Conservation (phyloP, 768 basidiomycete genomes). For the Candolleomyces eurysporus region DNA sequence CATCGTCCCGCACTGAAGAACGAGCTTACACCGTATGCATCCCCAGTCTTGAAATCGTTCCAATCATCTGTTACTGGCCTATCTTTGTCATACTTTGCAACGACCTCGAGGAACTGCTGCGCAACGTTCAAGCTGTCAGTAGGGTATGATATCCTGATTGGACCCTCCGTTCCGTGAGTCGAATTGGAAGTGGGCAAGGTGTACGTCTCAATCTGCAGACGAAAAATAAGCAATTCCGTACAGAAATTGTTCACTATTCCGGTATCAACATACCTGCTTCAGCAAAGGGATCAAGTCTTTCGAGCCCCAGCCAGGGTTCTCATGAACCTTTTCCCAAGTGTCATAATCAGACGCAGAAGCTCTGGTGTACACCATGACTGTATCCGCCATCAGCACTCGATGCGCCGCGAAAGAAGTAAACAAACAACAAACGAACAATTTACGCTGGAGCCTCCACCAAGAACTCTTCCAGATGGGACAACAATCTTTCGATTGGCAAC, state of each 20-base stretch:
- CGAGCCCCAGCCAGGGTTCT: conserved; percentile 63
- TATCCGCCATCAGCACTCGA: background rate
- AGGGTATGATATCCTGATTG: conserved; percentile 47
- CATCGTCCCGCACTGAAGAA: background rate
- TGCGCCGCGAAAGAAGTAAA: background rate
- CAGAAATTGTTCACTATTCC: background rate
- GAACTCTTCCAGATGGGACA: conserved; percentile 44
- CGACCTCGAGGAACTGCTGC: conserved; percentile 46
- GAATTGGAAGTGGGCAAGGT: conserved; percentile 22
- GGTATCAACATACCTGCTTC: conserved; percentile 41
- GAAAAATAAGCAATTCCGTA: background rate
- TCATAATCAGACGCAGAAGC: conserved; percentile 64
- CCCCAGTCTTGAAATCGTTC: conserved; percentile 42
- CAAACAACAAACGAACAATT: conserved; percentile 43
- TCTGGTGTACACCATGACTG: conserved; percentile 56
- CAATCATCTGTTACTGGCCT: conserved; percentile 43
- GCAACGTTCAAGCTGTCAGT: conserved; percentile 40
- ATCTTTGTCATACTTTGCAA: conserved; percentile 43
- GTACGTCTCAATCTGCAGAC: conserved; percentile 39
- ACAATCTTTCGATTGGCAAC: conserved; percentile 41
- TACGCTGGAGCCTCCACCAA: conserved; percentile 64
- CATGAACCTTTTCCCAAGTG: conserved; percentile 51
- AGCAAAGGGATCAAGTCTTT: conserved; percentile 55
- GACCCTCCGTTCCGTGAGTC: conserved; percentile 49
- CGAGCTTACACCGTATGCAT: conserved; percentile 44